Conservation (phyloP, 371 early-diverging fungal species). For the Apophysomyces variabilis region DNA sequence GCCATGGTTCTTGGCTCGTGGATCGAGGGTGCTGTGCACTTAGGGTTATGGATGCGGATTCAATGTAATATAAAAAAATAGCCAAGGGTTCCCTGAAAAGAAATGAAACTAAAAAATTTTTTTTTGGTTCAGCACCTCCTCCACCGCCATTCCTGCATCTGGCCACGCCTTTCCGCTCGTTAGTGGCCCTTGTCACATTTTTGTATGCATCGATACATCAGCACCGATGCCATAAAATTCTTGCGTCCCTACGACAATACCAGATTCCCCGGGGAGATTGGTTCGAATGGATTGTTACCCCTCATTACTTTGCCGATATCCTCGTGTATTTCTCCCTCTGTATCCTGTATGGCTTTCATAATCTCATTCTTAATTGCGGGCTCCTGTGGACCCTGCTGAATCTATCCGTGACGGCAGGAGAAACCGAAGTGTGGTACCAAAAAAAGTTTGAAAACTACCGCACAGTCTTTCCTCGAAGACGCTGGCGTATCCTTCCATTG, state of each 20-base stretch:
- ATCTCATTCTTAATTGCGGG: slow-evolving; percentile 42
- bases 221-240: slow-evolving; percentile 65
- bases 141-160: not conserved
- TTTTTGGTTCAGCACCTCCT: not conserved
- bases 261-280: slow-evolving; percentile 72
- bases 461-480: slow-evolving; percentile 30
- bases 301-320: slow-evolving; percentile 80
- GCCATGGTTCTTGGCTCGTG: slow-evolving; percentile 55
- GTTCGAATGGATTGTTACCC: slow-evolving; percentile 68
- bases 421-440: slow-evolving; percentile 68
- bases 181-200: slow-evolving; percentile 34
- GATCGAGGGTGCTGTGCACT: slow-evolving; percentile 43
- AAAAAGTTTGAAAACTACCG: slow-evolving; percentile 50
- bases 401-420: slow-evolving; percentile 64
- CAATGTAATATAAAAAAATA: not conserved
- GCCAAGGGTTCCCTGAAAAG: not conserved
- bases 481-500: slow-evolving; percentile 50
- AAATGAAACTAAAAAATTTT: not conserved
- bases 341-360: slow-evolving; percentile 36
- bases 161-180: slow-evolving; percentile 5
- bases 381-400: slow-evolving; percentile 65
- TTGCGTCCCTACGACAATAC: slow-evolving; percentile 65
- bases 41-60: slow-evolving; percentile 26
- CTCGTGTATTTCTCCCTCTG: slow-evolving; percentile 65
- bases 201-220: slow-evolving; percentile 67